phyloP scores from a whole-genome alignment of 768 basidiomycete species.

The Amanita polypyramis region DNA sequence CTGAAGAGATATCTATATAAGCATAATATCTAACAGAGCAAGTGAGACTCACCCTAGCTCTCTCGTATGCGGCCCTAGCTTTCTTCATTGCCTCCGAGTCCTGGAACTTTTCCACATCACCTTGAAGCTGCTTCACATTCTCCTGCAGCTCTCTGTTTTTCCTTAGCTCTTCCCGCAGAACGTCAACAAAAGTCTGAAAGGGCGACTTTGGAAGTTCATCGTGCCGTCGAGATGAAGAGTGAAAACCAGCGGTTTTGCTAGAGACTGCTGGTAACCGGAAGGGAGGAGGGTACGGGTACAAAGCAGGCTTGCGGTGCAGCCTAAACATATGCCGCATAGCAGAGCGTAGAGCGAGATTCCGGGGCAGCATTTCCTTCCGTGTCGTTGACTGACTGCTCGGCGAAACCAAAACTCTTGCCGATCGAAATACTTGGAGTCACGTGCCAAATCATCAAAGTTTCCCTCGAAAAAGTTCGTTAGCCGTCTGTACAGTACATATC shows the following conservation, averaged over 20 bases:
- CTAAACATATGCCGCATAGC: constrained; percentile 20
- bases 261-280: constrained; percentile 27
- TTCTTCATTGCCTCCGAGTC: constrained; percentile 94
- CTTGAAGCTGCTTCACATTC: constrained; percentile 93
- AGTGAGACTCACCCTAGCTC: constrained; percentile 66
- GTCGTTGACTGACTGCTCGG: background rate
- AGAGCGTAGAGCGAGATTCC: constrained; percentile 27
- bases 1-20: constrained; percentile 28
- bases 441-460: background rate
- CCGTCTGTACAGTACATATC: background rate
- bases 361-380: constrained; percentile 27
- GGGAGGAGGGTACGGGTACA: constrained; percentile 19
- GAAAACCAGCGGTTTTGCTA: constrained; percentile 34
- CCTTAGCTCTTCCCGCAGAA: constrained; percentile 81
- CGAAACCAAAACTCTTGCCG: constrained; percentile 1
- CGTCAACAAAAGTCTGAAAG: constrained; percentile 93
- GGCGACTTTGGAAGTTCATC: constrained; percentile 81
- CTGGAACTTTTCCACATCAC: constrained; percentile 95
- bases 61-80: constrained; percentile 87
- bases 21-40: constrained; percentile 5
- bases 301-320: constrained; percentile 12
- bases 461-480: background rate
- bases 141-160: constrained; percentile 95
- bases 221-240: constrained; percentile 50
- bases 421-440: background rate